Conservation (phyloP, 345 rosid species). For the Eucalyptus sp. region DNA sequence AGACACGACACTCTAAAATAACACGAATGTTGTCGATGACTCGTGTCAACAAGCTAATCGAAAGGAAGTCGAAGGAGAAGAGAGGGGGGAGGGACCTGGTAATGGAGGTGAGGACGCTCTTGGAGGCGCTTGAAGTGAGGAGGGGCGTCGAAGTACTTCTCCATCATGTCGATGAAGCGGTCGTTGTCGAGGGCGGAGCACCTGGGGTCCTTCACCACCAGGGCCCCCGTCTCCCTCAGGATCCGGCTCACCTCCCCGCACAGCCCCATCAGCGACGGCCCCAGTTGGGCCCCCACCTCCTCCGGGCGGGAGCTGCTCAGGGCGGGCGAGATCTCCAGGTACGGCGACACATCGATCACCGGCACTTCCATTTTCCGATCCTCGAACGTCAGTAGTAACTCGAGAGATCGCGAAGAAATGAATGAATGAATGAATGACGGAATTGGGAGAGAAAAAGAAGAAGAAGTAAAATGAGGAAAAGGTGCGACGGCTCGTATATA, state of each 20-base stretch:
- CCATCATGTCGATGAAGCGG: slow-evolving; percentile 94
- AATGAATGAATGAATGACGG: too few relatives aligned
- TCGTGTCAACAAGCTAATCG: fast-evolving
- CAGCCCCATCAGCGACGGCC: slow-evolving; percentile 21
- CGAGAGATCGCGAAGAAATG: too few relatives aligned
- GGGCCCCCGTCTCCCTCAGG: slow-evolving; percentile 82
- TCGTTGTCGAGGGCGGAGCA: slow-evolving; percentile 85
- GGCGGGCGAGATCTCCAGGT: slow-evolving; percentile 21
- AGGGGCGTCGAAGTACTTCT: slow-evolving; percentile 68
- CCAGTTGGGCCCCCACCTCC: slow-evolving; percentile 4
- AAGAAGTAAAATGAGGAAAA: too few relatives aligned
- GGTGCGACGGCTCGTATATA: too few relatives aligned
- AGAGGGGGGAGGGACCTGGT: slow-evolving; percentile 38
- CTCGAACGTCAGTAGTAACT: neutral
- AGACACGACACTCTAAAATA: neutral
- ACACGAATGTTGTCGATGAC: too few relatives aligned
- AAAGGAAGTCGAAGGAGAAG: neutral
- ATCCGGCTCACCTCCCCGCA: slow-evolving; percentile 66
- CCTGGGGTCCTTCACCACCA: slow-evolving; percentile 83
- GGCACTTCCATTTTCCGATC: slow-evolving; percentile 44
- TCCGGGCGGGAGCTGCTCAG: slow-evolving; percentile 1
- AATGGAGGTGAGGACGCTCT: slow-evolving; percentile 74
- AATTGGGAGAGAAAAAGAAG: too few relatives aligned
- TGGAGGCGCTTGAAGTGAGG: slow-evolving; percentile 57
- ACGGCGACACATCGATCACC: slow-evolving; percentile 70